These are phyloP conservation scores for Silene coronaria DNA, from an alignment of 179 eudicot genomes.

Conservation along the genomic window DNA sequence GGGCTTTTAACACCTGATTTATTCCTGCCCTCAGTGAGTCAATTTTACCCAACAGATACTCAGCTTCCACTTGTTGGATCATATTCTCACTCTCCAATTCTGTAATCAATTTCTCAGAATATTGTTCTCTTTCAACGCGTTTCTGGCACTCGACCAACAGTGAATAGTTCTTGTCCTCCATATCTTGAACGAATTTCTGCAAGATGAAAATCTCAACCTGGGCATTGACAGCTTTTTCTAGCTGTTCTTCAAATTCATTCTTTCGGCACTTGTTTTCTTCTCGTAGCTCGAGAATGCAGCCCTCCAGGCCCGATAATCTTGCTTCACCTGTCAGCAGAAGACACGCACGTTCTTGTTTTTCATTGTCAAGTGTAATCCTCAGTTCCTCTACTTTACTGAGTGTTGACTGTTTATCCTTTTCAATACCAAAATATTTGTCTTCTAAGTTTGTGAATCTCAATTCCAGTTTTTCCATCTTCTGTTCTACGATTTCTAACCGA, in stretches of 20 bases:
- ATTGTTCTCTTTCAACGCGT: slow-evolving; percentile 63
- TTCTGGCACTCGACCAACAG: slow-evolving; percentile 68
- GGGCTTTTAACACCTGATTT: slow-evolving; percentile 51
- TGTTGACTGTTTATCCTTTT: slow-evolving; percentile 60
- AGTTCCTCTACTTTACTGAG: slow-evolving; percentile 53
- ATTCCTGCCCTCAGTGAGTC: slow-evolving; percentile 65
- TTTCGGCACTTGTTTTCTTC: slow-evolving; percentile 62
- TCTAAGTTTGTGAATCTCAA: slow-evolving; percentile 56
- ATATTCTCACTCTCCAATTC: slow-evolving; percentile 90
- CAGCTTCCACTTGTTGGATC: slow-evolving; percentile 86
- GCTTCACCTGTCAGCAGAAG: slow-evolving; percentile 46
- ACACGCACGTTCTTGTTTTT: slow-evolving; percentile 53
- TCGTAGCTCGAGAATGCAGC: slow-evolving; percentile 48
- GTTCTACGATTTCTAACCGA: slow-evolving; percentile 67
- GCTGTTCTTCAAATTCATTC: slow-evolving; percentile 79
- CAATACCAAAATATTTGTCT: slow-evolving; percentile 51
- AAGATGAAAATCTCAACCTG: slow-evolving; percentile 84
- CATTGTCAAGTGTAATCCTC: slow-evolving; percentile 47
- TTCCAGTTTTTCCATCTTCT: slow-evolving; percentile 58
- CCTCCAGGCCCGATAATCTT: slow-evolving; percentile 58
- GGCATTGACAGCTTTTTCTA: slow-evolving; percentile 73
- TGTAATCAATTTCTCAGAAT: slow-evolving; percentile 64
- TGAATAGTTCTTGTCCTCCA: slow-evolving; percentile 74
- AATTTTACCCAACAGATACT: slow-evolving; percentile 66
- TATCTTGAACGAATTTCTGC: slow-evolving; percentile 77